Conservation (phyloP, 129 eudicot genomes). For the Tanacetum coccineum region DNA sequence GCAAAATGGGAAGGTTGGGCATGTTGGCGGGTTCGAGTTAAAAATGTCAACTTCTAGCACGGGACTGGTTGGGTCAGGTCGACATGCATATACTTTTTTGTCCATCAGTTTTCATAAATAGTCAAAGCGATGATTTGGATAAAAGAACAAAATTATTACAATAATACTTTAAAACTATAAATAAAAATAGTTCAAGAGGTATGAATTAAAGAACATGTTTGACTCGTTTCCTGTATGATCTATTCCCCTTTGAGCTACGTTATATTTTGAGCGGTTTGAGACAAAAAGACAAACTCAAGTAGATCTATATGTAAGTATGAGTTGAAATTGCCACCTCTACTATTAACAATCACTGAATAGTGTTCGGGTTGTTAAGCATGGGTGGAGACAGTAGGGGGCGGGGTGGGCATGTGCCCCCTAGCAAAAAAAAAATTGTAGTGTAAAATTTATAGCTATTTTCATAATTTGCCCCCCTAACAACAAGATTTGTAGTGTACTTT, state of each 20-base stretch:
- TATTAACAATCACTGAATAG: background rate
- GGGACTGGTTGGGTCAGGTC: background rate
- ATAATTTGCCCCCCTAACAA: too few relatives aligned
- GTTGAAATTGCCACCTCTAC: background rate
- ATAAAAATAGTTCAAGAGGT: background rate
- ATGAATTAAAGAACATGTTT: background rate
- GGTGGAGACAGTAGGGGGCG: too few relatives aligned
- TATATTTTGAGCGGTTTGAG: background rate
- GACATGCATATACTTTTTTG: background rate
- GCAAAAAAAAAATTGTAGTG: too few relatives aligned
- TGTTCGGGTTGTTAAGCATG: background rate
- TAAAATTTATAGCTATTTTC: too few relatives aligned
- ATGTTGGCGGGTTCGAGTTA: background rate
- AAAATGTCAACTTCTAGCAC: background rate
- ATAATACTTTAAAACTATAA: background rate
- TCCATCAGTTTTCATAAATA: background rate
- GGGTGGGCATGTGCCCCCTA: too few relatives aligned
- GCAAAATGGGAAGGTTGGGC: slow-evolving; percentile 5
- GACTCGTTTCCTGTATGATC: background rate
- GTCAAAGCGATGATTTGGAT: background rate
- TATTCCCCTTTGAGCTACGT: background rate
- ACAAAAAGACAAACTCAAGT: background rate
- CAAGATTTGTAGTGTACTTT: too few relatives aligned
- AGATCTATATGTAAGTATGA: background rate
- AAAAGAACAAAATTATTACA: background rate